Base-by-base conservation (phyloP, 2,329 filamentous ascomycete genomes). In the Gnomoniopsis sp. region DNA sequence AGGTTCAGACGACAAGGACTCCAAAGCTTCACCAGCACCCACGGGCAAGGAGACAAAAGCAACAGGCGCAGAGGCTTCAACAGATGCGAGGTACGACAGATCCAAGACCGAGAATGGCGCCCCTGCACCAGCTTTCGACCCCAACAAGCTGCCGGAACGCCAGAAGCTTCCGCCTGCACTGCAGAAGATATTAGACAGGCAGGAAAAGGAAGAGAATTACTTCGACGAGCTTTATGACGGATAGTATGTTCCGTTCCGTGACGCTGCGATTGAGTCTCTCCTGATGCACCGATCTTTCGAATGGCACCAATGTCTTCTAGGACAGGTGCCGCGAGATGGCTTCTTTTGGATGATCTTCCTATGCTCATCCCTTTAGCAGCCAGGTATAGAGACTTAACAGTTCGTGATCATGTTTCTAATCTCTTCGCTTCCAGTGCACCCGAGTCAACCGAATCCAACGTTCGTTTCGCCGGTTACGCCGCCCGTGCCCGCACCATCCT, bases 391-490 rank as follows among this genome's bases (percentile, higher is more conserved):
- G 10, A 19, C 4, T 36, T 19, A 11, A 12, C 19, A 46, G 6
- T 11, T 22, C 10, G 44, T 47, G 44, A 47, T 14, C 2, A 14
- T 19, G 49, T 56, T 41, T 56, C 50, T 36, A n/a, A 8, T 6
- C 7, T 17, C 21, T 8, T 21, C 17, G 22, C 14, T 30, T n/a
- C n/a, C 70, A 90, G 88, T 68, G 85, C 82, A 15, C 82, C 87
- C 58, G 88, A 96, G 67, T 90, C 91, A 6, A 97, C 91, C 60
- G 91, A 97, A 56, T 89, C 87, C 66, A 88, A 86, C 66, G 78
- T 96, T 68, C 89, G 95, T 69, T 99, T 98, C 76, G 93, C 93
- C 58, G 95, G 90, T 66, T 99, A 99, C 75, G 91, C 91, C 50
- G 86, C 88, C 61, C 88, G 95, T 51, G 77, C 95, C 63, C 87